Base-by-base conservation (phyloP, 1,284 basidiomycete genomes). In the Takashimella koratensis region DNA sequence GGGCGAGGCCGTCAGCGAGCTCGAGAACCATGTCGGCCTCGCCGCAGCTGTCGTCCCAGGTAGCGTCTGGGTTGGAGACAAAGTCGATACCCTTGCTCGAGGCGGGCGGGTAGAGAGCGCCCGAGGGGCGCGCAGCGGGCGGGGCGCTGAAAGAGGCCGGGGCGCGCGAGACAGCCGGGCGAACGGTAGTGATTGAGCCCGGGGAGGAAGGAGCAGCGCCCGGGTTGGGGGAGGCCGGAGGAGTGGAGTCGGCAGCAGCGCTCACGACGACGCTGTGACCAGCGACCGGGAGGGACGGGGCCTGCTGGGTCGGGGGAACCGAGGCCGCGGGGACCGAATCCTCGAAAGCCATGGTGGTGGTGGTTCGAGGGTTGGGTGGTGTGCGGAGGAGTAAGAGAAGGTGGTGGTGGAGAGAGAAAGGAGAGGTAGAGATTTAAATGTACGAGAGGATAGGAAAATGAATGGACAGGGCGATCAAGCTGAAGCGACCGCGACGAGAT, bases 1-100 rank as follows among this genome's bases (percentile, higher is more conserved):
- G 90, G 1, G 89, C 86, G 56, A 90, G 85, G 12, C 95, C 95
- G 77, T 98, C 95, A 49, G 84, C 84, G 53, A 99, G 82, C 77
- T 98, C 93, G 56, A 98, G 81, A 46, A 98, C 85, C 78, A 81
- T 81, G 64, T 77, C 71, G 40, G 65, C 67, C 59, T 73, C 58
- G 42, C 67, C 74, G 62, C 74, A 67, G 36, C 53, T 50, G 46
- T 73, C 70, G 40, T 70, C 59, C 73, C 74, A 76, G 40, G 64
- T 64, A 43, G 59, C 62, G 25, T 61, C 64, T 12, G 57, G 54
- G 56, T 58, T 58, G 19, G 68, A 71, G 46, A 68, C 63, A 21
- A 68, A 69, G 59, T 76, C 75, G 53, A 76, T 65, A 39, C 75
- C 75, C 27, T 62, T 62, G 45, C 59, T 57, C 4, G 73, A 74